Conservation (phyloP, 192 early-diverging fungal species). For the Umbelopsis isabellina region DNA sequence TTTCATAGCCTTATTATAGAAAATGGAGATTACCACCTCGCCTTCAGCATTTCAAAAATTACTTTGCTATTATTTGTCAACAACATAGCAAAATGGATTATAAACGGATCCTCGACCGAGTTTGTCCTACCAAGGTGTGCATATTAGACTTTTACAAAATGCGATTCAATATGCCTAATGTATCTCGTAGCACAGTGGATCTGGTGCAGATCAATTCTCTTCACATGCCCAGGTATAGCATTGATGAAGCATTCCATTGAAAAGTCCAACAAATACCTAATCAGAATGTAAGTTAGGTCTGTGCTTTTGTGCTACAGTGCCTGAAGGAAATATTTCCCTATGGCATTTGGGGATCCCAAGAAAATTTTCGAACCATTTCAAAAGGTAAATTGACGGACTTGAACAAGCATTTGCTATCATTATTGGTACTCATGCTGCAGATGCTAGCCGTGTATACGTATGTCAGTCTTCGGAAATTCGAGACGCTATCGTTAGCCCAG, state of each 20-base stretch:
- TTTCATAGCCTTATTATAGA: too few relatives aligned
- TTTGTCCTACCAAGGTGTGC: conserved; percentile 23
- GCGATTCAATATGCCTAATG: not conserved
- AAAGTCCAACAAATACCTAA: not conserved
- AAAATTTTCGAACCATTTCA: conserved; percentile 58
- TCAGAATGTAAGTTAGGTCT: conserved; percentile 38
- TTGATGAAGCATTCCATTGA: conserved; percentile 13
- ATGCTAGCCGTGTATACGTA: conserved; percentile 53
- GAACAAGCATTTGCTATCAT: not conserved
- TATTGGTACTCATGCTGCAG: not conserved
- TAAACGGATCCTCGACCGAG: not conserved
- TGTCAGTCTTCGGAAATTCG: conserved; percentile 60
- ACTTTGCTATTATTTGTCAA: conserved; percentile 21
- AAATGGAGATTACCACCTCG: not conserved
- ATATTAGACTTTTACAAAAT: too few relatives aligned
- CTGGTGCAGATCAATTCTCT: not conserved
- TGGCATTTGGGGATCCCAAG: conserved; percentile 60
- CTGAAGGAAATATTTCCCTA: conserved; percentile 63
- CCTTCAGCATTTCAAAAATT: not conserved
- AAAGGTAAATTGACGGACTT: conserved; percentile 39
- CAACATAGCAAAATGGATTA: conserved; percentile 14
- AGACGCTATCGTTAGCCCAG: conserved; percentile 61
- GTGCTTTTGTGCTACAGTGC: conserved; percentile 48
- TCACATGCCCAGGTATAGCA: conserved; percentile 12
- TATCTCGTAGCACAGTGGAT: not conserved